phyloP scores from a whole-genome alignment of 495 filamentous ascomycete genomes.

The Emericellopsis terricola region DNA sequence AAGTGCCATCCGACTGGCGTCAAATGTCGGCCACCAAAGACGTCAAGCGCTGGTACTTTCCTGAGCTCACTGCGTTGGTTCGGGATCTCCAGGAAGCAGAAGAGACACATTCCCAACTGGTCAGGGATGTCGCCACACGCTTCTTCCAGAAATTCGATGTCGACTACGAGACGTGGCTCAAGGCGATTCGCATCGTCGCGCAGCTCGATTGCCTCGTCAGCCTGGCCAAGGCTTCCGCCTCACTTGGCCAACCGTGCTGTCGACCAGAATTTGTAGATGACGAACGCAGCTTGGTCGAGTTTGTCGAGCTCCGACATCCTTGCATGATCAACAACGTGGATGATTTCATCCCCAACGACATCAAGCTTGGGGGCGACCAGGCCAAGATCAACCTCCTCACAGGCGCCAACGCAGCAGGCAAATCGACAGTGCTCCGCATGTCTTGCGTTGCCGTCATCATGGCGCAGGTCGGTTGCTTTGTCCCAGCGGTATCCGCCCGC shows the following conservation, averaged over 20 bases:
- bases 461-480: conserved; percentile 93
- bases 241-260: conserved; percentile 74
- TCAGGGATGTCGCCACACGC: conserved; percentile 66
- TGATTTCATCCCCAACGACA: conserved; percentile 95
- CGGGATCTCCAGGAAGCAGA: conserved; percentile 81
- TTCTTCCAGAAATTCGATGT: conserved; percentile 82
- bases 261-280: conserved; percentile 72
- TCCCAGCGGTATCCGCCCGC: conserved; percentile 68
- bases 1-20: conserved; percentile 76
- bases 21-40: conserved; percentile 89
- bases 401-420: conserved; percentile 93
- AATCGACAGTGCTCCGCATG: conserved; percentile 97
- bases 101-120: conserved; percentile 84
- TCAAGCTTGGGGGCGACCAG: conserved; percentile 63
- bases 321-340: conserved; percentile 77
- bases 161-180: conserved; percentile 74
- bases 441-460: conserved; percentile 91
- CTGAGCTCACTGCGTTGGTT: conserved; percentile 63
- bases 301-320: conserved; percentile 83
- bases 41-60: conserved; percentile 89
- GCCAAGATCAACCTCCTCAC: conserved; percentile 86
- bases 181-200: conserved; percentile 68
- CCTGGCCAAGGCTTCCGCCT: conserved; percentile 69
- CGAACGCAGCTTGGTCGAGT: conserved; percentile 72
- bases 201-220: conserved; percentile 93